These are phyloP conservation scores for Sporothrix brasiliensis DNA, from an alignment of 2,329 filamentous ascomycete genomes.

Conservation along the genomic window DNA sequence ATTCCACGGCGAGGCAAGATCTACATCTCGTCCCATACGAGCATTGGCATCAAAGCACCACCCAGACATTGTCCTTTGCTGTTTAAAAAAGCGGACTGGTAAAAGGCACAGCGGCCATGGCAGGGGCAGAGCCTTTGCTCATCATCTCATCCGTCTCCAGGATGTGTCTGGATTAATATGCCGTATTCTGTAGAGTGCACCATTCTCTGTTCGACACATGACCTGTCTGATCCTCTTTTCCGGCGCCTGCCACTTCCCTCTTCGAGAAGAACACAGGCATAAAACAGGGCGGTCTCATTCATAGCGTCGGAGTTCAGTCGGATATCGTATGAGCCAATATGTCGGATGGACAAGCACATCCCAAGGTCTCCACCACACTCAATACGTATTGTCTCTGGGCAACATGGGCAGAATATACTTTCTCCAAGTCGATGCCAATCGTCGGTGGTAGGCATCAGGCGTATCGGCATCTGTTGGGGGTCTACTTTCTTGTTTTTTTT, in stretches of 20 bases:
- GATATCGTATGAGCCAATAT: conserved; percentile 17
- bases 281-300: conserved; percentile 12
- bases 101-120: neutral
- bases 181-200: neutral
- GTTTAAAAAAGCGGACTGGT: neutral
- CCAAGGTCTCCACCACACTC: neutral
- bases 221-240: conserved; percentile 23
- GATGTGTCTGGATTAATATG: neutral
- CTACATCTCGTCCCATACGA: conserved; percentile 14
- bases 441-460: conserved; percentile 23
- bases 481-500: no score
- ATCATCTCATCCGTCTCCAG: conserved; percentile 8
- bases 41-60: neutral
- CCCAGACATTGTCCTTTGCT: neutral
- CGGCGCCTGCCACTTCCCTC: neutral
- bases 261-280: conserved; percentile 7
- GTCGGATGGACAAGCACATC: neutral
- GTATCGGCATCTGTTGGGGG: conserved; percentile 7
- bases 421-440: conserved; percentile 11
- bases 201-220: conserved; percentile 21
- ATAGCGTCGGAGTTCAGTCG: conserved; percentile 8
- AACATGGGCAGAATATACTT: neutral
- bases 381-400: neutral
- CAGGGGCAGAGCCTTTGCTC: conserved; percentile 11
- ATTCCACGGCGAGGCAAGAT: conserved; percentile 10